A percentile compares a stretch with the other conserved stretches of the same genome.
phyloP scores from a whole-genome alignment of 495 filamentous ascomycete species.

The Hypoxylon perforatum region DNA sequence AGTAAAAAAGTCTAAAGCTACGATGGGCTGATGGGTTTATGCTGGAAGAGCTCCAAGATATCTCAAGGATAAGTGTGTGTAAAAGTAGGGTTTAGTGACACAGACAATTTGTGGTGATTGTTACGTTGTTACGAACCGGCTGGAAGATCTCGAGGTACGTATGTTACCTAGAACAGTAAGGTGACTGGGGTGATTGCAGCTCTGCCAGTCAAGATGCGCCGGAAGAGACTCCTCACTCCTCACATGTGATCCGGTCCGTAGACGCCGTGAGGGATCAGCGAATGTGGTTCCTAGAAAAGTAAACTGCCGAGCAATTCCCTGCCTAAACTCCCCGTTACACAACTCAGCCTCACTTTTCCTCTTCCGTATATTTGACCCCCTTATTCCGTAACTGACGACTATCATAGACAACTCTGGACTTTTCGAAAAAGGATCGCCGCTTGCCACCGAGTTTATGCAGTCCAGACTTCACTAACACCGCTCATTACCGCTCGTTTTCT shows the following conservation, averaged over 20 bases:
- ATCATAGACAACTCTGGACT: constrained; percentile 32
- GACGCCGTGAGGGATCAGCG: constrained; percentile 27
- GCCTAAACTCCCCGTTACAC: constrained; percentile 31
- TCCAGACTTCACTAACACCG: constrained; percentile 15
- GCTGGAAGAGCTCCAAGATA: background rate
- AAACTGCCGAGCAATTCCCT: constrained; percentile 32
- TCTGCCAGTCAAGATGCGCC: constrained; percentile 16
- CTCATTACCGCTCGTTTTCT: constrained; percentile 3
- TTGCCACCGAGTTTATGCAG: constrained; percentile 33
- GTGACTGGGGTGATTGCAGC: constrained; percentile 6
- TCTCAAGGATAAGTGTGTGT: background rate
- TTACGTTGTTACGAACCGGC: background rate
- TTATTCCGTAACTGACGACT: constrained; percentile 18
- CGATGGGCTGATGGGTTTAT: constrained; percentile 15
- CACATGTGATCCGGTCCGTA: constrained; percentile 30
- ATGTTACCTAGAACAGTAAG: constrained; percentile 11
- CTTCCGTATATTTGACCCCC: constrained; percentile 31
- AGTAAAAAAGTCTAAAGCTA: constrained; percentile 5
- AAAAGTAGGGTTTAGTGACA: background rate
- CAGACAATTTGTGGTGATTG: constrained; percentile 11
- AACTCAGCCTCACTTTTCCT: constrained; percentile 42
- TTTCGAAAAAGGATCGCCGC: constrained; percentile 33
- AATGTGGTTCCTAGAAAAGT: constrained; percentile 24
- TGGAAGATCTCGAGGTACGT: constrained; percentile 1
- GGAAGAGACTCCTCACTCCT: constrained; percentile 21